Conservation (phyloP, 208 protist genomes). For the Trypanosoma avium region DNA sequence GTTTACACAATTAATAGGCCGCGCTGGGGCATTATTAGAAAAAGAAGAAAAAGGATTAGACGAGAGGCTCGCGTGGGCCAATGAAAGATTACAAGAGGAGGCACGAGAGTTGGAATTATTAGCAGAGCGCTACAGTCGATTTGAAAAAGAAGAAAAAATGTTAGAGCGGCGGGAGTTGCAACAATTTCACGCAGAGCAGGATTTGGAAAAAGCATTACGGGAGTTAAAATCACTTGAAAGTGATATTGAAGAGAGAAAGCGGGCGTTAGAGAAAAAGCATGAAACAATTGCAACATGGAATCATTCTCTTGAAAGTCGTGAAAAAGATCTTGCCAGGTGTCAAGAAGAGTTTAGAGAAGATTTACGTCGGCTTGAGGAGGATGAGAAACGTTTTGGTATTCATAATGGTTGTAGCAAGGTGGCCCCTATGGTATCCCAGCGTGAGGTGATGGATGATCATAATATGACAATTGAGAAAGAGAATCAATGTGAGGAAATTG, state of each 20-base stretch:
- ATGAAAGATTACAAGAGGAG: conserved; percentile 41
- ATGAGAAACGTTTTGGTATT: conserved; percentile 68
- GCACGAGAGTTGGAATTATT: conserved; percentile 44
- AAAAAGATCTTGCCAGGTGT: conserved; percentile 60
- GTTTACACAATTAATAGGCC: conserved; percentile 35
- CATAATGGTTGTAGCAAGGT: conserved; percentile 29
- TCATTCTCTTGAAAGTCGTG: conserved; percentile 63
- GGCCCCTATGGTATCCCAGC: conserved; percentile 63
- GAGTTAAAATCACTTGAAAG: conserved; percentile 41
- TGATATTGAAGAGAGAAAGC: conserved; percentile 69
- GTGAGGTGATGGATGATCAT: conserved; percentile 85
- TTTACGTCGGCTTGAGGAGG: conserved; percentile 49
- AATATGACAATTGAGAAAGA: conserved; percentile 90
- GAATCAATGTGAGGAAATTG: conserved; percentile 75
- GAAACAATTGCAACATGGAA: conserved; percentile 72
- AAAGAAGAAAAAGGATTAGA: conserved; percentile 55
- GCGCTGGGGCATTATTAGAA: conserved; percentile 39
- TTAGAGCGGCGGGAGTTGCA: conserved; percentile 46
- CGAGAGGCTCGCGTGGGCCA: conserved; percentile 35
- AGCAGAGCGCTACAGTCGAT: conserved; percentile 37
- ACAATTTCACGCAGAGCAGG: conserved; percentile 54
- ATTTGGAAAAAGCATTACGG: conserved; percentile 55
- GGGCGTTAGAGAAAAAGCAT: conserved; percentile 63
- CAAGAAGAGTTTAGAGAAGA: conserved; percentile 74
- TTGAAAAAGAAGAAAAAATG: conserved; percentile 42